Evolutionary conservation across 257 asterid species (phyloP).

Genomic region (Euphrasia confusa): DNA sequence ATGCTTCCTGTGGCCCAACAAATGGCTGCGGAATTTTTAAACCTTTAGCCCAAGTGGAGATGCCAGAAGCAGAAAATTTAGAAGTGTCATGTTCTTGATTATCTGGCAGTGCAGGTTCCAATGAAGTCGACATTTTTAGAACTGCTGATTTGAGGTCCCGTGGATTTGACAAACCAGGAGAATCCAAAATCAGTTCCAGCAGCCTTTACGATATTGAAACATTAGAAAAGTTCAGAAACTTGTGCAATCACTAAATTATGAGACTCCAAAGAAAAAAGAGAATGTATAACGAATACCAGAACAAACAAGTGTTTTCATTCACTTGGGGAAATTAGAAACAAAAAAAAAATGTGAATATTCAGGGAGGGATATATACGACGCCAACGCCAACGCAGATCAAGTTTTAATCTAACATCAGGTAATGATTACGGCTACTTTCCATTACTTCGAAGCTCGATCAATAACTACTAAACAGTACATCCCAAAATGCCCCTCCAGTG

Average conservation of each 20-base stretch:
- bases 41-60: conserved; percentile 88
- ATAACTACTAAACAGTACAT: conserved; percentile 2
- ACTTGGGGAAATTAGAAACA: background rate
- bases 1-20: conserved; percentile 60
- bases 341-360: background rate
- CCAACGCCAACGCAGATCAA: conserved; percentile 11
- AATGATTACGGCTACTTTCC: conserved; percentile 14
- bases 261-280: conserved; percentile 2
- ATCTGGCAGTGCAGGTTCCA: conserved; percentile 41
- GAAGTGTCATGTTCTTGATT: conserved; percentile 44
- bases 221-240: conserved; percentile 16
- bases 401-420: background rate
- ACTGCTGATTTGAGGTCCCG: conserved; percentile 35
- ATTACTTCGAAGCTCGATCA: conserved; percentile 12
- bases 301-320: background rate
- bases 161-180: conserved; percentile 43
- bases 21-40: conserved; percentile 83
- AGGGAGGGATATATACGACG: background rate
- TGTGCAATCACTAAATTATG: conserved; percentile 14
- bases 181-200: conserved; percentile 46
- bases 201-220: conserved; percentile 19
- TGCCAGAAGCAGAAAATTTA: conserved; percentile 69
- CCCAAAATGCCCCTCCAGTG: conserved; percentile 5
- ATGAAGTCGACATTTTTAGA: conserved; percentile 29
- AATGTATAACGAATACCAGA: background rate